These are phyloP conservation scores for Apiospora phragmitis DNA, from an alignment of 2,329 filamentous ascomycete species.

Conservation along the genomic window DNA sequence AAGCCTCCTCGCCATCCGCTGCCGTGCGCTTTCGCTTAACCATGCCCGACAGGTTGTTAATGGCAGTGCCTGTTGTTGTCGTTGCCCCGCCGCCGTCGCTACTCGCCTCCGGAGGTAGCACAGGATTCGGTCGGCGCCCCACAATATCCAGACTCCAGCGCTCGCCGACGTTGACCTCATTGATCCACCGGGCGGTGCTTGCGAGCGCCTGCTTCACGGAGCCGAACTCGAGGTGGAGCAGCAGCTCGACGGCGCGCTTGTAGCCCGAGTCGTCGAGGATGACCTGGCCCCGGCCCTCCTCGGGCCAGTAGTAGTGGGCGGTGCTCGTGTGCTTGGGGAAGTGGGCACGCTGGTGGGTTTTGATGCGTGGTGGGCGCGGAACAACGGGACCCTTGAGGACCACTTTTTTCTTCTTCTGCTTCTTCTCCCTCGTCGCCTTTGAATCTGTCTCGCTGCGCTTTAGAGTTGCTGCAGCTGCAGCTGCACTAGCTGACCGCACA, in stretches of 20 bases:
- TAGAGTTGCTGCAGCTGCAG: slow-evolving; percentile 20
- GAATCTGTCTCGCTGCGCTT: slow-evolving; percentile 16
- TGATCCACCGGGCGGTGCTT: slow-evolving; percentile 70
- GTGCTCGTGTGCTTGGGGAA: slow-evolving; percentile 53
- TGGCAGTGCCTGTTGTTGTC: slow-evolving; percentile 19
- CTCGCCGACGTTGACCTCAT: slow-evolving; percentile 59
- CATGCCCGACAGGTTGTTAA: slow-evolving; percentile 51
- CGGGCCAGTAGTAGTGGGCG: slow-evolving; percentile 66
- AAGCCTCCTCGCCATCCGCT: slow-evolving; percentile 16
- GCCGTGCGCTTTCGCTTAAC: slow-evolving; percentile 47
- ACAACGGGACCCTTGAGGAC: slow-evolving; percentile 60
- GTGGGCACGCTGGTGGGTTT: slow-evolving; percentile 55
- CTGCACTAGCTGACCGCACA: slow-evolving; percentile 18
- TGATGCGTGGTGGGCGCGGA: slow-evolving; percentile 64
- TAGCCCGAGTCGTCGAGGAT: slow-evolving; percentile 66
- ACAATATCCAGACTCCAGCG: slow-evolving; percentile 53
- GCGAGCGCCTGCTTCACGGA: slow-evolving; percentile 60
- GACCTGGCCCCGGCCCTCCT: slow-evolving; percentile 60
- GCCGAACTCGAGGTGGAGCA: slow-evolving; percentile 74
- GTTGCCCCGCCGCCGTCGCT: slow-evolving; percentile 15
- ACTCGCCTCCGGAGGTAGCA: slow-evolving; percentile 16
- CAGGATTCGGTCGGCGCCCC: slow-evolving; percentile 40
- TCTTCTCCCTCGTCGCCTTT: slow-evolving; percentile 18
- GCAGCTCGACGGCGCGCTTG: slow-evolving; percentile 65
- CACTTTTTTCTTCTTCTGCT: slow-evolving; percentile 46